A percentile compares a stretch with the other conserved stretches of the same genome.
Evolutionary conservation across 176 grass and related monocot genomes (phyloP).

Genomic region (Luzula sylvatica): DNA sequence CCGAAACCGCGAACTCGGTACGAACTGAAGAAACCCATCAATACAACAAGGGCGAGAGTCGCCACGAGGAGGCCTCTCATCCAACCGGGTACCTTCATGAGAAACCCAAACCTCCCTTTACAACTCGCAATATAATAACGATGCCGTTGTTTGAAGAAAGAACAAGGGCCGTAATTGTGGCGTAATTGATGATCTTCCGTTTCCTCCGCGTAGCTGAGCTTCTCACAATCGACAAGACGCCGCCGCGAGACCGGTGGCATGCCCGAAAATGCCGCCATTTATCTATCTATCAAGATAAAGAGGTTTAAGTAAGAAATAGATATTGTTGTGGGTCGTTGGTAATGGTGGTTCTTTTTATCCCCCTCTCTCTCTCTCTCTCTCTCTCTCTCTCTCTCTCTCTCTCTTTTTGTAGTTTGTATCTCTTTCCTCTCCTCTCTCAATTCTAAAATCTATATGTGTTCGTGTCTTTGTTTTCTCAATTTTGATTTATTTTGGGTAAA

Average conservation of each 20-base stretch:
- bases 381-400: slow-evolving; percentile 14
- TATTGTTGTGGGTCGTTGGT: not conserved
- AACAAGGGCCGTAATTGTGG: not conserved
- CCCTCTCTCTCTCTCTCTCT: not conserved
- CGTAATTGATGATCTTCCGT: not conserved
- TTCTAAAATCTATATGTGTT: not conserved
- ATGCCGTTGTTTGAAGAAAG: slow-evolving; percentile 10
- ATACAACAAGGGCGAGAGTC: slow-evolving; percentile 5
- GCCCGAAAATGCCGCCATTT: slow-evolving; percentile 10
- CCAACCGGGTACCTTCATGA: not conserved
- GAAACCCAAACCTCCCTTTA: not conserved
- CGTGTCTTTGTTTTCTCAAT: no score
- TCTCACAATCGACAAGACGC: slow-evolving; percentile 9
- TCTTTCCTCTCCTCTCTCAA: slow-evolving; percentile 1
- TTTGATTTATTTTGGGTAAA: not conserved
- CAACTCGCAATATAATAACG: slow-evolving; percentile 3
- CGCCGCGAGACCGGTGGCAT: slow-evolving; percentile 10
- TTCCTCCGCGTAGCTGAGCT: slow-evolving; percentile 1
- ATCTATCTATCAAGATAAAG: not conserved
- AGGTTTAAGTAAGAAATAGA: not conserved
- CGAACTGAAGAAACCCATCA: slow-evolving; percentile 14
- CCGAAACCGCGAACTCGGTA: slow-evolving; percentile 9
- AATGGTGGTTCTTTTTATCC: slow-evolving; percentile 19
- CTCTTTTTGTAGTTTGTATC: slow-evolving; percentile 2
- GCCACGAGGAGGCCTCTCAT: slow-evolving; percentile 4